Conservation (phyloP, 805 yeast genomes). For the Wickerhamiella lipophila region DNA sequence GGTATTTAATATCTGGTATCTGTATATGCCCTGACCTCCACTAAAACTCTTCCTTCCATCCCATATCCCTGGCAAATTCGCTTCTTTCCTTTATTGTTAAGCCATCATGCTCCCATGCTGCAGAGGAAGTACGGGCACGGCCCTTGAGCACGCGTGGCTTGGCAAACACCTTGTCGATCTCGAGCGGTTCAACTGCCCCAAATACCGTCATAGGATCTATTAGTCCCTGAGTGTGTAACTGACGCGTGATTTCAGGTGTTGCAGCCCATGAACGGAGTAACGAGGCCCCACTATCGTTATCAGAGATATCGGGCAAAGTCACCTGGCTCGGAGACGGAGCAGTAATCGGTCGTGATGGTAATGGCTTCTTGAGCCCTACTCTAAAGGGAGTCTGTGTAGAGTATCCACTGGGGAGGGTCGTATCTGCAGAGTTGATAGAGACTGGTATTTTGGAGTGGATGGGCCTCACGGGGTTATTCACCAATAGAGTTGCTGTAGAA, state of each 20-base stretch:
- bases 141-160: conserved; percentile 38
- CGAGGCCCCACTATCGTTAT: conserved; percentile 39
- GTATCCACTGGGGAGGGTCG: conserved; percentile 1
- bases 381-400: conserved; percentile 4
- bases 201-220: conserved; percentile 58
- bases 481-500: not conserved
- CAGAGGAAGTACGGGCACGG: conserved; percentile 37
- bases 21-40: too few species aligned
- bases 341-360: not conserved
- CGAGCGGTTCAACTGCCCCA: conserved; percentile 57
- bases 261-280: conserved; percentile 50
- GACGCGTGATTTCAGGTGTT: conserved; percentile 41
- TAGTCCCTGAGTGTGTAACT: conserved; percentile 35
- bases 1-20: too few species aligned
- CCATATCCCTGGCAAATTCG: conserved; percentile 34
- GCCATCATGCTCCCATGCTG: conserved; percentile 38
- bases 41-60: conserved; percentile 29
- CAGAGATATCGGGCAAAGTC: conserved; percentile 32
- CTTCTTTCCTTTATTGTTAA: conserved; percentile 37
- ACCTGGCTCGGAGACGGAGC: conserved; percentile 9
- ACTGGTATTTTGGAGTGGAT: not conserved
- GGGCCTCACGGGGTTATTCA: not conserved
- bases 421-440: not conserved
- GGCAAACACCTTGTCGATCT: conserved; percentile 2
- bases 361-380: conserved; percentile 7